Evolutionary conservation across 2,329 filamentous ascomycete genomes (phyloP).

Genomic region (Fusarium anguioides): DNA sequence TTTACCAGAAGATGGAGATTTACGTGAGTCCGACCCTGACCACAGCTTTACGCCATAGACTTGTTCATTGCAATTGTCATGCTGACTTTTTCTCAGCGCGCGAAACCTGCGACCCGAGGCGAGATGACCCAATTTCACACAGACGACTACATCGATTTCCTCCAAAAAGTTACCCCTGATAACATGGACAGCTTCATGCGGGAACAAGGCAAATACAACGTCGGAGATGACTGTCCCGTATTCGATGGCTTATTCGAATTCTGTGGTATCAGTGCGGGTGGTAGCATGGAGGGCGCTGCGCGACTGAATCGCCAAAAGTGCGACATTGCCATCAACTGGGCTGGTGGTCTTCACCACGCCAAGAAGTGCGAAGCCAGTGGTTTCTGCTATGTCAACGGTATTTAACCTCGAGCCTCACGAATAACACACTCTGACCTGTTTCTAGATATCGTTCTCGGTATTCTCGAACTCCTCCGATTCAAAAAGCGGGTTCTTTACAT

Average conservation of each 20-base stretch:
- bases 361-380: constrained; percentile 97
- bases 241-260: constrained; percentile 99
- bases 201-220: constrained; percentile 93
- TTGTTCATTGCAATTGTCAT: background rate
- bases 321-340: constrained; percentile 98
- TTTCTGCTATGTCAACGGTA: constrained; percentile 98
- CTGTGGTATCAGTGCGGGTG: constrained; percentile 92
- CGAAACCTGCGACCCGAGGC: constrained; percentile 86
- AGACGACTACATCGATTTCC: constrained; percentile 93
- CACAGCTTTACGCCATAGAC: background rate
- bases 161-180: constrained; percentile 95
- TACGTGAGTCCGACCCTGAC: constrained; percentile 71
- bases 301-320: constrained; percentile 91
- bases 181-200: constrained; percentile 96
- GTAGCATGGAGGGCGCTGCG: constrained; percentile 91
- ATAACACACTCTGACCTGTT: constrained; percentile 13
- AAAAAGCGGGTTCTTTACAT: constrained; percentile 98
- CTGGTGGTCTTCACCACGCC: constrained; percentile 94
- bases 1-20: constrained; percentile 97
- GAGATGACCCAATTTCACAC: constrained; percentile 97
- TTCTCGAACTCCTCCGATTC: constrained; percentile 89
- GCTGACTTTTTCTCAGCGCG: constrained; percentile 67
- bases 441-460: constrained; percentile 92
- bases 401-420: constrained; percentile 46
- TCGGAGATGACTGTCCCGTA: constrained; percentile 96